phyloP scores from a whole-genome alignment of 2,329 filamentous ascomycete species.

The Thermomyces lanuginosus region DNA sequence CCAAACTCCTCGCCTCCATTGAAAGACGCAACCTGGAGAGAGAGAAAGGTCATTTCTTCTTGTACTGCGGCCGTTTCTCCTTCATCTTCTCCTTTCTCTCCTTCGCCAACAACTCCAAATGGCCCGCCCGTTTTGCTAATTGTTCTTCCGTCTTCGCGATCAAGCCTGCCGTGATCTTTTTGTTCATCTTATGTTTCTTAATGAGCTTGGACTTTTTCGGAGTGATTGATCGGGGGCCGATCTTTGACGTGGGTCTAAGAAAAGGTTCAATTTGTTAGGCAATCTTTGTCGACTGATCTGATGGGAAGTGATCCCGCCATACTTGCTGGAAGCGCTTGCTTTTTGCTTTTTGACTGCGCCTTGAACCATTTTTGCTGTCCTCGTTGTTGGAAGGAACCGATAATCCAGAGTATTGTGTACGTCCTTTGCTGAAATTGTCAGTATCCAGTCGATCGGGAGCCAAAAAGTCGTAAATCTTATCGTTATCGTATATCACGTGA shows the following conservation, averaged over 20 bases:
- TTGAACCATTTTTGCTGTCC: slow-evolving; percentile 5
- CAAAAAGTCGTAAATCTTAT: slow-evolving; percentile 6
- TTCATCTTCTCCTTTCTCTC: slow-evolving; percentile 44
- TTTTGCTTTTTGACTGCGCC: slow-evolving; percentile 6
- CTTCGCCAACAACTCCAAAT: slow-evolving; percentile 51
- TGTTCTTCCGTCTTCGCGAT: slow-evolving; percentile 50
- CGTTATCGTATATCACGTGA: slow-evolving; percentile 4
- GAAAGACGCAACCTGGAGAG: too few species aligned
- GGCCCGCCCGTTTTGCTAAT: slow-evolving; percentile 50
- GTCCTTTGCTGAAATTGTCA: too few species aligned
- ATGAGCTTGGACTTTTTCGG: slow-evolving; percentile 48
- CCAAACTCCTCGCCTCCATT: too few species aligned
- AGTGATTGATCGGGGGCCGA: slow-evolving; percentile 46
- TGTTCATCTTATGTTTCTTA: slow-evolving; percentile 43
- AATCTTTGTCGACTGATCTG: neutral
- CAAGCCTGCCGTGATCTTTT: slow-evolving; percentile 47
- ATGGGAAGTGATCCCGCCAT: neutral
- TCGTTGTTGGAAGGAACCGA: too few species aligned
- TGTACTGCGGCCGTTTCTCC: slow-evolving; percentile 13
- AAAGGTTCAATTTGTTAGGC: neutral
- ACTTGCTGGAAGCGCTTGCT: slow-evolving; percentile 4
- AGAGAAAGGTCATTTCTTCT: slow-evolving; percentile 6
- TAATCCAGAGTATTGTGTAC: too few species aligned
- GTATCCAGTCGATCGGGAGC: neutral
- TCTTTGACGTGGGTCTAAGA: slow-evolving; percentile 25